Evolutionary conservation across 2,329 filamentous ascomycete genomes (phyloP), one percentile per base, ranked within the genome.

Genomic region (Scedosporium dehoogii): DNA sequence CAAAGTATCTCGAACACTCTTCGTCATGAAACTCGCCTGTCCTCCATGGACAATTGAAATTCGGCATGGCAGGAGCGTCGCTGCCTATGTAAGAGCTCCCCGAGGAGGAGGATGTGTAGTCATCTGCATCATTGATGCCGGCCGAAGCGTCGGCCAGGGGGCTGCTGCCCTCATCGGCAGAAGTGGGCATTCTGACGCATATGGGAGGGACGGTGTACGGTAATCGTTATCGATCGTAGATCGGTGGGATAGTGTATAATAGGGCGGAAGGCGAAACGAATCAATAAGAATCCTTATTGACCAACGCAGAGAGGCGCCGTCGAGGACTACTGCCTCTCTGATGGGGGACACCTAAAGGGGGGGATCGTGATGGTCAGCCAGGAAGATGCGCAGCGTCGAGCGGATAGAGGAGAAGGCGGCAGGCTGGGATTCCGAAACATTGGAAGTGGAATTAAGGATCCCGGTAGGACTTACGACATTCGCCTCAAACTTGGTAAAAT

Each of bases 1-100:
- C 80, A 63, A 79, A 75, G 68, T 73, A 81, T 57, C 74, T 74
- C 10, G 73, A 73, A 67, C 79, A 80, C 68, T 81, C 79, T 58
- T 75, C 72, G 59, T 78, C 73, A 65, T 77, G 67, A 55, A 73
- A 77, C 14, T 70, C 69, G 18, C 68, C 23, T 9, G 72, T 77
- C 59, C 73, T 73, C 72, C 76, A 79, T 42, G 67, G 72, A 63
- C 78, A 81, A 44, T 51, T 42, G 46, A 55, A 23, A 55, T 42
- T 56, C 48, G 29, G 27, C 21, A 23, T 23, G 14, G 59, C 65
- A 51, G 65, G 62, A 25, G 68, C 66, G 60, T 69, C 70, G 64
- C 76, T 79, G 44, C 72, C 72, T 27, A 70, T 68, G 64, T 77
- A 73, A n/a, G 78, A 77, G 67, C 74, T 76, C 21, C 74, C 67